Percentiles rank a stretch among this genome's conserved stretches.
These are phyloP conservation scores for Dryas alaskensis DNA, from an alignment of 306 rosid genomes.

Conservation along the genomic window DNA sequence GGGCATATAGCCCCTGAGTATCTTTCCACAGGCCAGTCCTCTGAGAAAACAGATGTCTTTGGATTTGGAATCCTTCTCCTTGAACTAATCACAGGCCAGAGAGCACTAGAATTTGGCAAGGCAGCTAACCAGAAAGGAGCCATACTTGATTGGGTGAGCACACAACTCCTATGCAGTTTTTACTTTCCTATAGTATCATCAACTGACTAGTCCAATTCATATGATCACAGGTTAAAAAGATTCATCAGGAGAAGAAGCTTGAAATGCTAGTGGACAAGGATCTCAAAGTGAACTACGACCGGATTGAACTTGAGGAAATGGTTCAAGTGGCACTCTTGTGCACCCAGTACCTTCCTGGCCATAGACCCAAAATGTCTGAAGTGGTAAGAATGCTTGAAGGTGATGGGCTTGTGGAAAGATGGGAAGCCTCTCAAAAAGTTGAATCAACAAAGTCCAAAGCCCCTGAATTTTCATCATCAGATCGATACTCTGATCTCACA, in stretches of 20 bases:
- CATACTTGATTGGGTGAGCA: slow-evolving; percentile 87
- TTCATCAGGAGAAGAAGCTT: slow-evolving; percentile 76
- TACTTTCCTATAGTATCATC: not conserved
- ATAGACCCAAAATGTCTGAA: slow-evolving; percentile 90
- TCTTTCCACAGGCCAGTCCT: slow-evolving; percentile 94
- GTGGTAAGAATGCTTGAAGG: slow-evolving; percentile 96
- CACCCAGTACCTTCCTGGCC: slow-evolving; percentile 81
- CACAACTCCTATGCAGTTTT: not conserved
- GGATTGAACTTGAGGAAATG: slow-evolving; percentile 82
- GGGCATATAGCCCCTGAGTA: slow-evolving; percentile 97
- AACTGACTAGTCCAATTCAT: not conserved
- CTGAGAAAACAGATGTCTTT: slow-evolving; percentile 92
- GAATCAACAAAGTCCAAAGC: slow-evolving; percentile 58
- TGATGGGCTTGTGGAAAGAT: slow-evolving; percentile 82
- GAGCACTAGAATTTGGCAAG: slow-evolving; percentile 88
- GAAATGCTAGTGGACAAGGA: slow-evolving; percentile 88
- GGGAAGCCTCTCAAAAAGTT: slow-evolving; percentile 85
- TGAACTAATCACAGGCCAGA: slow-evolving; percentile 82
- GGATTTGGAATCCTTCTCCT: slow-evolving; percentile 92
- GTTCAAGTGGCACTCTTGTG: slow-evolving; percentile 89
- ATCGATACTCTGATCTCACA: slow-evolving; percentile 82
- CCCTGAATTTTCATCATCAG: slow-evolving; percentile 66
- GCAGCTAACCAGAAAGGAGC: slow-evolving; percentile 88
- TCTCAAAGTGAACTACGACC: slow-evolving; percentile 63
- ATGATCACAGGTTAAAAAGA: slow-evolving; percentile 64